phyloP scores from a whole-genome alignment of 495 filamentous ascomycete genomes.

The Pyronema domesticum region DNA sequence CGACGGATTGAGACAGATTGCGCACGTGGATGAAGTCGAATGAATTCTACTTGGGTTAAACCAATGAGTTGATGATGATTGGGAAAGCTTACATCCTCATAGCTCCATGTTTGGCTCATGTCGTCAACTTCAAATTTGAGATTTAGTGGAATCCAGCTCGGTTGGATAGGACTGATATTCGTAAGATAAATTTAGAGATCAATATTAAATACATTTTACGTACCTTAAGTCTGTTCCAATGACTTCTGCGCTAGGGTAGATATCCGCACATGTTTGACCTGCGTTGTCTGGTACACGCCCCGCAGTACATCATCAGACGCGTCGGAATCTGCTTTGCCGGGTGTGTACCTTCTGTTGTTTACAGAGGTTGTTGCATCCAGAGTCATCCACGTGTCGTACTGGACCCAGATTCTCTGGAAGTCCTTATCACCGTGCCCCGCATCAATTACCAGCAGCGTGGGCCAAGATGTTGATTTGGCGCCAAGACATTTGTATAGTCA shows the following conservation, averaged over 20 bases:
- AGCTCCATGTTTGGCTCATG: constrained; percentile 30
- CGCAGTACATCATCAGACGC: too few relatives aligned
- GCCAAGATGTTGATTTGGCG: too few relatives aligned
- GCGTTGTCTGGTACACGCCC: too few relatives aligned
- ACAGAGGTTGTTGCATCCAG: too few relatives aligned
- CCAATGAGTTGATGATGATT: constrained; percentile 24
- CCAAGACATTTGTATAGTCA: too few relatives aligned
- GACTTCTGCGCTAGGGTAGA: constrained; percentile 42
- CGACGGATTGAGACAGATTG: constrained; percentile 26
- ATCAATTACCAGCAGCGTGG: too few relatives aligned
- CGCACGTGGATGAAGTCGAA: constrained; percentile 31
- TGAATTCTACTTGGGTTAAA: constrained; percentile 7
- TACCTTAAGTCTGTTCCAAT: constrained; percentile 60
- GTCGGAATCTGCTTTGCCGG: too few relatives aligned
- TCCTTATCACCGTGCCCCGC: too few relatives aligned
- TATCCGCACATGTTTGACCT: constrained; percentile 65
- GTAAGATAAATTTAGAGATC: constrained; percentile 21
- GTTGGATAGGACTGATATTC: constrained; percentile 25
- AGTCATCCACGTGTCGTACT: too few relatives aligned
- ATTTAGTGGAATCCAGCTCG: constrained; percentile 47
- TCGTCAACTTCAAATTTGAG: constrained; percentile 54
- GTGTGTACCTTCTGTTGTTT: too few relatives aligned
- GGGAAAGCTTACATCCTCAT: constrained; percentile 30
- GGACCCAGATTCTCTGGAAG: too few relatives aligned
- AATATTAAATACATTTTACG: constrained; percentile 15